A percentile compares a stretch with the other conserved stretches of the same genome.
These are phyloP conservation scores for Fusarium sp. DNA, from an alignment of 2,329 filamentous ascomycete genomes.

Conservation along the genomic window DNA sequence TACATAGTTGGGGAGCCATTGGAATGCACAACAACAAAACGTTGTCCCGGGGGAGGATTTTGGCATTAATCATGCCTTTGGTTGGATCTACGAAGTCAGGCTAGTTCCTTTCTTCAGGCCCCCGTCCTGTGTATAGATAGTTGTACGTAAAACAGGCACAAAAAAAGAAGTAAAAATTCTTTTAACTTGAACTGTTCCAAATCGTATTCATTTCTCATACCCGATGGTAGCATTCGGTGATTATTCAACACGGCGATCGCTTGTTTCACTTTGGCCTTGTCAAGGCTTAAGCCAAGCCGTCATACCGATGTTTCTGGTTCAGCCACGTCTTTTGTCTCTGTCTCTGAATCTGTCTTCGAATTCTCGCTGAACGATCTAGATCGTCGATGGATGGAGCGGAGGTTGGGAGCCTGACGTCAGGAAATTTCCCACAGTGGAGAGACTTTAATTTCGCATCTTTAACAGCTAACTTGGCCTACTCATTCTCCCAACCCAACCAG, in stretches of 20 bases:
- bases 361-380: slow-evolving; percentile 26
- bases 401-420: slow-evolving; percentile 37
- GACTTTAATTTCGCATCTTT: slow-evolving; percentile 34
- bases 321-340: not conserved
- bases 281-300: not conserved
- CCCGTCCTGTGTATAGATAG: slow-evolving; percentile 52
- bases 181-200: slow-evolving; percentile 30
- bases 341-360: not conserved
- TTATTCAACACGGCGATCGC: not conserved
- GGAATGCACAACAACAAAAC: slow-evolving; percentile 12
- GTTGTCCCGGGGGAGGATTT: slow-evolving; percentile 39
- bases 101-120: slow-evolving; percentile 38
- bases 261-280: not conserved
- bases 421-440: slow-evolving; percentile 36
- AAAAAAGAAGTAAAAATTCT: slow-evolving; percentile 52
- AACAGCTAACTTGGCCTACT: slow-evolving; percentile 1
- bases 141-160: slow-evolving; percentile 51
- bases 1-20: slow-evolving; percentile 13
- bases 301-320: not conserved
- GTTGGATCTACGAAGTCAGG: slow-evolving; percentile 39
- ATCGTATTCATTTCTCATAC: slow-evolving; percentile 27
- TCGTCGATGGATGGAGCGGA: slow-evolving; percentile 28
- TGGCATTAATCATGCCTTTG: slow-evolving; percentile 35
- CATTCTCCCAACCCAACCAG: slow-evolving; percentile 16
- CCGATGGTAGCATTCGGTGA: not conserved